These are phyloP conservation scores for Arthrobotrys megalospora DNA, from an alignment of 2,329 filamentous ascomycete species.

Conservation along the genomic window DNA sequence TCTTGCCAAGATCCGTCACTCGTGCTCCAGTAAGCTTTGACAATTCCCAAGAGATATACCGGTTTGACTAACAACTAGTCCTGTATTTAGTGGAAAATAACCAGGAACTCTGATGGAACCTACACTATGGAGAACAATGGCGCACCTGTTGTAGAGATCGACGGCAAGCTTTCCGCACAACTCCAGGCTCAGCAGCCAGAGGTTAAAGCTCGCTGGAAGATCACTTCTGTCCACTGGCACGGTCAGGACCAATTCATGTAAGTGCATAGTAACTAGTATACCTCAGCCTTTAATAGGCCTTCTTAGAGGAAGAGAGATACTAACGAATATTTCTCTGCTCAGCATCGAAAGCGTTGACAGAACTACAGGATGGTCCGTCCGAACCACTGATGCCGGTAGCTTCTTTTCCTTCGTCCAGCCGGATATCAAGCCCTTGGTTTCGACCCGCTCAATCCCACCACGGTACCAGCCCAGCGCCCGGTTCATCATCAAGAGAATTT, in stretches of 20 bases:
- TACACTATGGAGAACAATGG: slow-evolving; percentile 40
- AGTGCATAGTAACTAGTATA: neutral
- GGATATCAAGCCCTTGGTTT: slow-evolving; percentile 30
- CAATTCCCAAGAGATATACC: neutral
- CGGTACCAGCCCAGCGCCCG: slow-evolving; percentile 31
- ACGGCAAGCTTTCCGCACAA: slow-evolving; percentile 33
- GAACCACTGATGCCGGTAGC: slow-evolving; percentile 11
- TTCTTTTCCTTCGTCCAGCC: slow-evolving; percentile 40
- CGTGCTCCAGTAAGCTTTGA: slow-evolving; percentile 26
- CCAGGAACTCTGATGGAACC: slow-evolving; percentile 37
- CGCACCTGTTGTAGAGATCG: slow-evolving; percentile 24
- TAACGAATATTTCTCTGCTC: slow-evolving; percentile 1
- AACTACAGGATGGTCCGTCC: slow-evolving; percentile 37
- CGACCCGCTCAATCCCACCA: slow-evolving; percentile 49
- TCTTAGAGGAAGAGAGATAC: neutral
- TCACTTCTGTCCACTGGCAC: slow-evolving; percentile 45
- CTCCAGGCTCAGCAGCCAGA: slow-evolving; percentile 15
- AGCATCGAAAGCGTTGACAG: slow-evolving; percentile 42
- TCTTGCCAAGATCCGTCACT: slow-evolving; percentile 18
- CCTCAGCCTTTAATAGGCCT: neutral
- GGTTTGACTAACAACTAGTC: neutral
- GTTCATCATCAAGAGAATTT: slow-evolving; percentile 41
- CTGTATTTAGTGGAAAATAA: slow-evolving; percentile 32
- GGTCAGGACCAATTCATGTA: slow-evolving; percentile 48
- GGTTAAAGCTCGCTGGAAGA: slow-evolving; percentile 29